A percentile compares a stretch with the other conserved stretches of the same genome.
Evolutionary conservation across 345 rosid genomes (phyloP).

Genomic region (Fremontodendron californicum): DNA sequence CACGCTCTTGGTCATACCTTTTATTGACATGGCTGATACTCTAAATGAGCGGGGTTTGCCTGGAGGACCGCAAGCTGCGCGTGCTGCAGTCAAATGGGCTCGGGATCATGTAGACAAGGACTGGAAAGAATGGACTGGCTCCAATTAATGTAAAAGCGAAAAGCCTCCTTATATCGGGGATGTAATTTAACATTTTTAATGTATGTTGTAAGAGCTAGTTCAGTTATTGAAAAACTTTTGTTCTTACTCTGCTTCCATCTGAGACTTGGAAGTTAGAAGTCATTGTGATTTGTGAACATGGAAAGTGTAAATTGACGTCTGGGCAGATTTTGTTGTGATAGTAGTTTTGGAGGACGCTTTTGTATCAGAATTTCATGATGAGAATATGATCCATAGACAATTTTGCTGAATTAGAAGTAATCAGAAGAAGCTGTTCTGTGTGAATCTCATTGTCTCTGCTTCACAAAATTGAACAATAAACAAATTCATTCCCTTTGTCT

Average conservation of each 20-base stretch:
- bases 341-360: background rate
- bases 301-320: too few species aligned
- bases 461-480: background rate
- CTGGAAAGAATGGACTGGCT: slow-evolving; percentile 85
- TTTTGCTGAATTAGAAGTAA: background rate
- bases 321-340: background rate
- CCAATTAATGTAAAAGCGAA: slow-evolving; percentile 2
- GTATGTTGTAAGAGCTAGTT: slow-evolving; percentile 5
- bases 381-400: background rate
- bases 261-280: background rate
- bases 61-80: slow-evolving; percentile 91
- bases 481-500: background rate
- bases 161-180: background rate
- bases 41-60: slow-evolving; percentile 66
- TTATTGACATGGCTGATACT: slow-evolving; percentile 93
- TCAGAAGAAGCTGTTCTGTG: too few species aligned
- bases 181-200: background rate
- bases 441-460: background rate
- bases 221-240: background rate
- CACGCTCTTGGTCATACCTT: slow-evolving; percentile 78
- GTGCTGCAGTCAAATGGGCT: slow-evolving; percentile 89
- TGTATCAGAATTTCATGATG: background rate
- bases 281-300: background rate
- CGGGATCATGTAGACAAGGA: slow-evolving; percentile 78
- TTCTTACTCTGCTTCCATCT: background rate